Base-by-base conservation (phyloP, 179 eudicot genomes). In the Drosera spatulata region DNA sequence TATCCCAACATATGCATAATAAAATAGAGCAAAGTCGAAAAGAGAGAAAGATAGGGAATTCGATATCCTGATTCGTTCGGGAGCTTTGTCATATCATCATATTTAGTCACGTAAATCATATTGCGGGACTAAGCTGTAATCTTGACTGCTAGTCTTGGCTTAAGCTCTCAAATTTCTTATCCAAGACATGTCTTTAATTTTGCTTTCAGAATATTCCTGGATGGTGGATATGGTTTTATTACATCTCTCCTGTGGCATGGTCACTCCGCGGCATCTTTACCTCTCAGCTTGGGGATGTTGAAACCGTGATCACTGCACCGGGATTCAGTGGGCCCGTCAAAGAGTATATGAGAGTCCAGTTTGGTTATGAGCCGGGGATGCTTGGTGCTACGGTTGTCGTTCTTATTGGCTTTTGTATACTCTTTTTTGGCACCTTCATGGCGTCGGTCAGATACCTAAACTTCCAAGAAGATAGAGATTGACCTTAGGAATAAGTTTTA, bases 161-260 rank as follows among this genome's bases (percentile, higher is more conserved):
- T 13, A 41, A 64, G 62, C 52, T 3, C 47, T 63, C 37, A 59
- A 7, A 10, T 10, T 46, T 10, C 49, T 46, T 10, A 2, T 46
- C 49, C 11, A 6, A 7, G 11, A 7, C 7, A 46, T 46, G 11
- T 46, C 1, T 46, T 7, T 7, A 2, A 46, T 12, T 14, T n/a
- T 53, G 40, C 39, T 22, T 61, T 41, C 76, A 91, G 99, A 58
- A 54, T 39, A 93, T 93, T 62, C 93, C 99, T 3, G 77, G 61
- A 43, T 93, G 99, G 96, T 93, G 99, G 99, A 69, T 88, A 39
- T 89, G 96, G 96, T 84, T 84, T 74, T 83, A 93, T 70, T 93
- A 89, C 71, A 71, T 93, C 38, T 64, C 79, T 73, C 99, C 99
- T 9, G 75, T 89, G 10, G 72, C 95, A 37, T 89, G 99, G 98